These are phyloP conservation scores for Monascus ruber DNA, from an alignment of 2,329 filamentous ascomycete genomes.

Conservation along the genomic window DNA sequence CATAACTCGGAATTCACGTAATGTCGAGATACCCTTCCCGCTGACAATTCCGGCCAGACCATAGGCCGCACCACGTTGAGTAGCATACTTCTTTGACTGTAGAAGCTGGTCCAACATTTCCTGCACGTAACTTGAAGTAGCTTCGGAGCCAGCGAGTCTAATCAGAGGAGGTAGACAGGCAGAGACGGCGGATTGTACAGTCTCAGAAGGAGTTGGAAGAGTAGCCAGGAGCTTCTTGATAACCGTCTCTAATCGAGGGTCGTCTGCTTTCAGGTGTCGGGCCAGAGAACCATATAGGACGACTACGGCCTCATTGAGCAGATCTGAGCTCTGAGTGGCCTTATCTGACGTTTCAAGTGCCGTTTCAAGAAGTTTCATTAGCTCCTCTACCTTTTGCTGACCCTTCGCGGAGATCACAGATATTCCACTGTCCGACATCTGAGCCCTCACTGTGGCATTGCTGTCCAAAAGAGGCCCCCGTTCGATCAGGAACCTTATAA, in stretches of 20 bases:
- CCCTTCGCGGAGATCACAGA: constrained; percentile 71
- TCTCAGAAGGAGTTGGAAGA: constrained; percentile 87
- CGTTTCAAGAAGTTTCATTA: constrained; percentile 86
- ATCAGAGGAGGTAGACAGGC: constrained; percentile 90
- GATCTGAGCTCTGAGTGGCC: constrained; percentile 68
- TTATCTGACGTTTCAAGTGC: constrained; percentile 79
- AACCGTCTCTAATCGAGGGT: constrained; percentile 76
- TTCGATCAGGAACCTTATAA: constrained; percentile 77
- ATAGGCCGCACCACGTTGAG: constrained; percentile 84
- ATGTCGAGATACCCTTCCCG: constrained; percentile 70
- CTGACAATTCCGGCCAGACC: constrained; percentile 81
- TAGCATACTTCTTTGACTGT: constrained; percentile 82
- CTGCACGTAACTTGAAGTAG: constrained; percentile 63
- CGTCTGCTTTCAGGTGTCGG: constrained; percentile 73
- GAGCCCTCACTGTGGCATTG: constrained; percentile 62
- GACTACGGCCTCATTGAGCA: constrained; percentile 92
- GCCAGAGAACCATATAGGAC: constrained; percentile 94
- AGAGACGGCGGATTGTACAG: constrained; percentile 91
- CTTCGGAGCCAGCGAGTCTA: constrained; percentile 62
- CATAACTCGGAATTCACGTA: constrained; percentile 80
- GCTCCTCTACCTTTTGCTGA: constrained; percentile 66
- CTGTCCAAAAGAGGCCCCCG: constrained; percentile 78
- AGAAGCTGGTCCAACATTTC: constrained; percentile 73
- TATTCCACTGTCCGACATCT: constrained; percentile 87
- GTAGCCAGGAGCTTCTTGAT: constrained; percentile 77